Conservation (phyloP, 1,139 yeast species). For the Geotrichum histeridarum region DNA sequence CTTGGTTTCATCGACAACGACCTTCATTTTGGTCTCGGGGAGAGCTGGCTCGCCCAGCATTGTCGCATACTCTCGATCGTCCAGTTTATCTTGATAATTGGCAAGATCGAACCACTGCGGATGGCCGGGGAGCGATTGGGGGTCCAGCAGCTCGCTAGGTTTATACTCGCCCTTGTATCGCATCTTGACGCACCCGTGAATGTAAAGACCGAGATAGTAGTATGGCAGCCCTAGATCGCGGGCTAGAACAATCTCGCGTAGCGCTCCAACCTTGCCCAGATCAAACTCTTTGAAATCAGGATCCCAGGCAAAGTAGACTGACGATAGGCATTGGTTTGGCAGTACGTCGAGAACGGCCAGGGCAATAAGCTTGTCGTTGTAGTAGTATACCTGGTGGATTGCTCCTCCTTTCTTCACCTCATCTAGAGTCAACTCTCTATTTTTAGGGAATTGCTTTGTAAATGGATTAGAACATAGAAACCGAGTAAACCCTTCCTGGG, state of each 20-base stretch:
- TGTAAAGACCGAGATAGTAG: conserved; percentile 69
- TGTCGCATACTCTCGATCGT: not conserved
- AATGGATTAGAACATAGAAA: conserved; percentile 12
- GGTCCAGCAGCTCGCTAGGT: conserved; percentile 38
- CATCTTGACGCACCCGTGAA: conserved; percentile 79
- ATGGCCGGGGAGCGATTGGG: conserved; percentile 23
- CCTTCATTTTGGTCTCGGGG: not conserved
- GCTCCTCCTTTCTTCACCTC: conserved; percentile 42
- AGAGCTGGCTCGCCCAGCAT: not conserved
- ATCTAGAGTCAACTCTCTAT: not conserved
- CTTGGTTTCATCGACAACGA: not conserved
- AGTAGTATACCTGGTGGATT: conserved; percentile 74
- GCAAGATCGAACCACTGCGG: conserved; percentile 16
- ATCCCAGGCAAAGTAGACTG: conserved; percentile 87
- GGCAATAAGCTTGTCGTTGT: conserved; percentile 61
- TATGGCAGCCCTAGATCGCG: conserved; percentile 40
- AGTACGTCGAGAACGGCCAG: conserved; percentile 72
- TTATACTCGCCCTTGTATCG: conserved; percentile 64
- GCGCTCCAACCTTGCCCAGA: conserved; percentile 71
- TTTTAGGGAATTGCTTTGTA: not conserved
- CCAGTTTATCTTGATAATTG: conserved; percentile 12
- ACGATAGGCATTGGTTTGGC: conserved; percentile 64
- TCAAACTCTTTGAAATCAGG: conserved; percentile 69
- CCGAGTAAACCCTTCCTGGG: conserved; percentile 22
- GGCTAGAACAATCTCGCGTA: conserved; percentile 59